phyloP scores from a whole-genome alignment of 2,329 filamentous ascomycete genomes.

The Pseudogymnoascus pannorum region DNA sequence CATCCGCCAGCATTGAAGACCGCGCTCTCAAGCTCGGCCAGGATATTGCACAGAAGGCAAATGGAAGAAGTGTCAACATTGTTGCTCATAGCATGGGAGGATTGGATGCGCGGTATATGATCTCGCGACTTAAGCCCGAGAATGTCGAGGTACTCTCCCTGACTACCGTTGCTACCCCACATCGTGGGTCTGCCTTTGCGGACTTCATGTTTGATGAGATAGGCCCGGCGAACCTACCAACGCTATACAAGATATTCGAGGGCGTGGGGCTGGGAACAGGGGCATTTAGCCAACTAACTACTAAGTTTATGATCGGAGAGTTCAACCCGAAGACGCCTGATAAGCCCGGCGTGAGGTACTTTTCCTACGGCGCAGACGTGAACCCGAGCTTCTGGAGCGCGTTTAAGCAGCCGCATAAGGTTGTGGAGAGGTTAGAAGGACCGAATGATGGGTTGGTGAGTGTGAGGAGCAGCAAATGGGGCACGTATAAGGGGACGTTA shows the following conservation, averaged over 20 bases:
- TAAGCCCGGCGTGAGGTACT: conserved; percentile 47
- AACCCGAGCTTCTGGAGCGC: conserved; percentile 57
- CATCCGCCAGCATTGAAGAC: conserved; percentile 52
- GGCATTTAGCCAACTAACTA: conserved; percentile 55
- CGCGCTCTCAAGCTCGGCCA: conserved; percentile 50
- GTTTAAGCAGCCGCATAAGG: conserved; percentile 45
- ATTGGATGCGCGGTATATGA: conserved; percentile 59
- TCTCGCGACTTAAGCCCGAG: conserved; percentile 44
- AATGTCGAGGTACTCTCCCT: conserved; percentile 37
- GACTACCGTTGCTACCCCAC: conserved; percentile 33
- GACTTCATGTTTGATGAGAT: conserved; percentile 45
- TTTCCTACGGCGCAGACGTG: conserved; percentile 53
- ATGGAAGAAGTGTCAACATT: conserved; percentile 62
- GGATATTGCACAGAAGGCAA: conserved; percentile 42
- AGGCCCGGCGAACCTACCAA: conserved; percentile 43
- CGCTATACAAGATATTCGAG: conserved; percentile 44
- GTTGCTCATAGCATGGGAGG: conserved; percentile 64
- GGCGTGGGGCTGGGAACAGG: conserved; percentile 48
- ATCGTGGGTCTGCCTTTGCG: conserved; percentile 40
- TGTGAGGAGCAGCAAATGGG: conserved; percentile 55
- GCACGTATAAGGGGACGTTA: conserved; percentile 56
- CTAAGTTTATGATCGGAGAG: conserved; percentile 46
- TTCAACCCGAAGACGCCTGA: conserved; percentile 55
- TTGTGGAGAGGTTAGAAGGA: conserved; percentile 47
- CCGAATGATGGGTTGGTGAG: conserved; percentile 63